These are phyloP conservation scores for Geranomyces variabilis DNA, from an alignment of 192 early-diverging fungal species.

Conservation along the genomic window DNA sequence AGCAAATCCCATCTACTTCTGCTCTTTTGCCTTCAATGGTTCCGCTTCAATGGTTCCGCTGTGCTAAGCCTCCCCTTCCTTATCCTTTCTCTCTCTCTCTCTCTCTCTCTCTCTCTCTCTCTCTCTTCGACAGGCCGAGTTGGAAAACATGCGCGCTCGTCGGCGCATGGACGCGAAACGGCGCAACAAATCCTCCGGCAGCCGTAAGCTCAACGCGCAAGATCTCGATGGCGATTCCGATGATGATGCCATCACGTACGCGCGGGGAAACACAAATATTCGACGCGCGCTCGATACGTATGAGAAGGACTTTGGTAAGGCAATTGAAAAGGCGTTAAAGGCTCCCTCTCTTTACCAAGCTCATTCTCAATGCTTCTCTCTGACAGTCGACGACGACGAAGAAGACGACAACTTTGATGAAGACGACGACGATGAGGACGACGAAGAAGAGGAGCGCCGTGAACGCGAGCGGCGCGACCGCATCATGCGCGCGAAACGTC, in stretches of 20 bases:
- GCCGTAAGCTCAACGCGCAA: constrained; percentile 26
- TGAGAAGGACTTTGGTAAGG: constrained; percentile 46
- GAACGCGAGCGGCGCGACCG: constrained; percentile 30
- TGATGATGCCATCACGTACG: constrained; percentile 32
- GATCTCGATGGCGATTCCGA: constrained; percentile 41
- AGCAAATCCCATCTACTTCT: not conserved
- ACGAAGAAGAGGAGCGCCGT: constrained; percentile 34
- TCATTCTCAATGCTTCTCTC: no score
- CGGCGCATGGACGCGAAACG: constrained; percentile 53
- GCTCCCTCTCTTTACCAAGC: constrained; percentile 5
- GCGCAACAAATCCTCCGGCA: constrained; percentile 34
- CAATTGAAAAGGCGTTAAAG: no score
- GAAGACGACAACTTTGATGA: constrained; percentile 38
- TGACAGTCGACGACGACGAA: constrained; percentile 26
- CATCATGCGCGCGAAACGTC: constrained; percentile 10
- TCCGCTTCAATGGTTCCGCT: no score
- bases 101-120: no score
- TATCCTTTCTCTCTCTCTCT: no score
- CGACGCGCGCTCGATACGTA: constrained; percentile 34
- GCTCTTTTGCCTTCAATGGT: no score
- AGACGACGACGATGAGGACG: constrained; percentile 27
- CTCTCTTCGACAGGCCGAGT: constrained; percentile 59
- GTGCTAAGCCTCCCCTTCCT: no score
- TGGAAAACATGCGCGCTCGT: constrained; percentile 60
- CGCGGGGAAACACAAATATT: constrained; percentile 6